A percentile compares a stretch with the other conserved stretches of the same genome.
These are phyloP conservation scores for Daedalea quercina DNA, from an alignment of 768 basidiomycete species.

Conservation along the genomic window DNA sequence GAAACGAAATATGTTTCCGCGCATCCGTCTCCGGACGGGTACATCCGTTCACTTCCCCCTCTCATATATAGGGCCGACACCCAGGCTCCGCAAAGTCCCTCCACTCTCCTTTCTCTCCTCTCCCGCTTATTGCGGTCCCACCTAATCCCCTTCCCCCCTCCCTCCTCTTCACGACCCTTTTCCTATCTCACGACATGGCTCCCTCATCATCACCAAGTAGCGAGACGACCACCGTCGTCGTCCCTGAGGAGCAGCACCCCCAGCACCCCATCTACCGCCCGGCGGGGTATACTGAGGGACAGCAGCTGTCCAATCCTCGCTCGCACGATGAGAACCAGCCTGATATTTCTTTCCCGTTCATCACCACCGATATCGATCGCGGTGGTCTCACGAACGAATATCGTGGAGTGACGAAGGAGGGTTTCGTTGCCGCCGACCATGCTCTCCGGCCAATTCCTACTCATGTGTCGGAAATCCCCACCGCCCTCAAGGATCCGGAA, in stretches of 20 bases:
- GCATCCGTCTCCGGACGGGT: not conserved
- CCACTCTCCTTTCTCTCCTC: not conserved
- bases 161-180: not conserved
- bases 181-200: not conserved
- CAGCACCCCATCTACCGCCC: not conserved
- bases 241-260: too few species aligned
- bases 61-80: not conserved
- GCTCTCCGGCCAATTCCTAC: conserved; percentile 25
- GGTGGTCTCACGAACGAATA: conserved; percentile 30
- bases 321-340: conserved; percentile 16
- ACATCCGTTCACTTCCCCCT: not conserved
- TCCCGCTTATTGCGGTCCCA: not conserved
- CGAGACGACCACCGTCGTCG: conserved; percentile 3
- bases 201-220: not conserved
- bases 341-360: conserved; percentile 25
- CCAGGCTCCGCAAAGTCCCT: not conserved
- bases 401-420: conserved; percentile 22
- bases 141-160: not conserved
- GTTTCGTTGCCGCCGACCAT: conserved; percentile 21
- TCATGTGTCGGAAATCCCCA: conserved; percentile 14
- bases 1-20: not conserved
- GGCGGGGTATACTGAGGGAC: not conserved
- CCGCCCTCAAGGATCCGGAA: conserved; percentile 25
- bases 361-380: conserved; percentile 20
- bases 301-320: not conserved